phyloP scores from a whole-genome alignment of 371 early-diverging fungal genomes.

The Syncephalastrum contaminatum region DNA sequence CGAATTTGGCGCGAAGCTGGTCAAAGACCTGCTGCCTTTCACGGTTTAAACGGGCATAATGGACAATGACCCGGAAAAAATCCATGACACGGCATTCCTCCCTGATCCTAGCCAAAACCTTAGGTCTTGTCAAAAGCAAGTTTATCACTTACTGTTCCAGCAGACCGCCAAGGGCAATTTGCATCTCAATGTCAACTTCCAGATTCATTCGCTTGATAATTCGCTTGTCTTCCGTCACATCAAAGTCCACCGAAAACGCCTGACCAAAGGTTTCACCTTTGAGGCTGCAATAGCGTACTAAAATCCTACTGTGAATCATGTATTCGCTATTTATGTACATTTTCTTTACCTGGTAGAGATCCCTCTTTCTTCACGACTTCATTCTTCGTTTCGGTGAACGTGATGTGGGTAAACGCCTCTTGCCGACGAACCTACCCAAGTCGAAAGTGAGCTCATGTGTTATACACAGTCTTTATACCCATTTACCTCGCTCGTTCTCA shows the following conservation, averaged over 20 bases:
- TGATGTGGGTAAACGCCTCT: slow-evolving; percentile 17
- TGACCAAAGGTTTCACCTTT: slow-evolving; percentile 18
- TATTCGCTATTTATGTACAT: too few species aligned
- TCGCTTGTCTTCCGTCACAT: slow-evolving; percentile 23
- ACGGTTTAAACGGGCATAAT: slow-evolving; percentile 24
- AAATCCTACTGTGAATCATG: too few species aligned
- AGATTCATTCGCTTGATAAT: slow-evolving; percentile 18
- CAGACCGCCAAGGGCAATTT: slow-evolving; percentile 24
- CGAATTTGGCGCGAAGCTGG: slow-evolving; percentile 7
- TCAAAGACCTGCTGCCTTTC: slow-evolving; percentile 21
- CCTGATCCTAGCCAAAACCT: slow-evolving; percentile 18
- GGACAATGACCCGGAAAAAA: slow-evolving; percentile 31
- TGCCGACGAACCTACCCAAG: slow-evolving; percentile 20
- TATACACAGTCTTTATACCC: neutral
- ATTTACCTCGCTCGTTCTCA: neutral
- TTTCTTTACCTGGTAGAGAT: neutral
- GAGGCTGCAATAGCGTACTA: slow-evolving; percentile 31
- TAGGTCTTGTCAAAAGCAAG: neutral
- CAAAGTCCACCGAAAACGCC: slow-evolving; percentile 24
- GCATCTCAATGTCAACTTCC: slow-evolving; percentile 29
- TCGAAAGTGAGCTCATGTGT: neutral
- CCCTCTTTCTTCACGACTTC: neutral
- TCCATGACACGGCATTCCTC: slow-evolving; percentile 26
- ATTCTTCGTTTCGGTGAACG: slow-evolving; percentile 18
- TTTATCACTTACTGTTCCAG: slow-evolving; percentile 23